Evolutionary conservation across 2,329 filamentous ascomycete species (phyloP).

Genomic region (Aspergillus fumigatus): DNA sequence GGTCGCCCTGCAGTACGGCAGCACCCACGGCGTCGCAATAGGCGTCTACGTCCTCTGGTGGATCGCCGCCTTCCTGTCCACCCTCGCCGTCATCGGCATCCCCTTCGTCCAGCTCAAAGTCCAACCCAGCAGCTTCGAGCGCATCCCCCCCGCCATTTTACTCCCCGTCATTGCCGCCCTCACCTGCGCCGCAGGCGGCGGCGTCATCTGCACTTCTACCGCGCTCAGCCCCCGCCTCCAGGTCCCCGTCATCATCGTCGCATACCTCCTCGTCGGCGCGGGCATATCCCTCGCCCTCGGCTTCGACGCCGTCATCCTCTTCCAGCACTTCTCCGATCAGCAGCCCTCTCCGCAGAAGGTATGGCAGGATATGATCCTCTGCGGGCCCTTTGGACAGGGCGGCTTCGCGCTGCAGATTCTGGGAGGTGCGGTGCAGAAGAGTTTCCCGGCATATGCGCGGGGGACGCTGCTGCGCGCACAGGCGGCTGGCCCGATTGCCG

Average conservation of each 20-base stretch:
- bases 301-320: conserved; percentile 31
- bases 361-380: conserved; percentile 40
- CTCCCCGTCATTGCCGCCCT: conserved; percentile 39
- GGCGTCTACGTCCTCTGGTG: conserved; percentile 40
- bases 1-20: conserved; percentile 47
- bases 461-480: conserved; percentile 30
- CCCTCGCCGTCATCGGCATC: conserved; percentile 28
- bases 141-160: conserved; percentile 31
- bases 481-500: conserved; percentile 29
- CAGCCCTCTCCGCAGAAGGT: conserved; percentile 20
- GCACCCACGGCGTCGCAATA: conserved; percentile 16
- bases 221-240: conserved; percentile 24
- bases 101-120: conserved; percentile 35
- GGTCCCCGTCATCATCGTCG: conserved; percentile 39
- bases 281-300: conserved; percentile 30
- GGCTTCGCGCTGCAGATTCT: conserved; percentile 39
- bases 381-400: conserved; percentile 38
- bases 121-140: conserved; percentile 32
- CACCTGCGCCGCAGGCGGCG: conserved; percentile 37
- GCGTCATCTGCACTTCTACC: conserved; percentile 30
- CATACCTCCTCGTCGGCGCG: conserved; percentile 37
- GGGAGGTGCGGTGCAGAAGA: conserved; percentile 28
- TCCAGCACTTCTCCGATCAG: conserved; percentile 25
- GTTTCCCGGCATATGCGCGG: conserved; percentile 30
- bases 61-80: conserved; percentile 31